Evolutionary conservation across 2,329 filamentous ascomycete species (phyloP).

Genomic region (Stagonosporopsis vannaccii): DNA sequence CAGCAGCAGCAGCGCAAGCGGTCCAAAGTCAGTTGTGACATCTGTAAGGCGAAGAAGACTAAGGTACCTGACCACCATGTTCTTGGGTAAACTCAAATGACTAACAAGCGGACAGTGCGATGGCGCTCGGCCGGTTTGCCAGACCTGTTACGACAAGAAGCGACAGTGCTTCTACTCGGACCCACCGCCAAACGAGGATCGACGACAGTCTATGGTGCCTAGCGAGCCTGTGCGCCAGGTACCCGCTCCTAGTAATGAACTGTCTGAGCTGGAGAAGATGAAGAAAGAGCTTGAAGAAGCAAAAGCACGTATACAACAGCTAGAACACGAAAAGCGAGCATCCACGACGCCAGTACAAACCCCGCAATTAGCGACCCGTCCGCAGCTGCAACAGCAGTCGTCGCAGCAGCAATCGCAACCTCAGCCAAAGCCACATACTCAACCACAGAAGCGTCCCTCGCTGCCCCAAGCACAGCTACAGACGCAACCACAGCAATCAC

Average conservation of each 20-base stretch:
- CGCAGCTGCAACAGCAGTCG: conserved; percentile 28
- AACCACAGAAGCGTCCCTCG: conserved; percentile 4
- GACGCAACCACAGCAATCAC: conserved; percentile 26
- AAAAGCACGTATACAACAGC: conserved; percentile 44
- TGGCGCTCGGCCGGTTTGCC: conserved; percentile 42
- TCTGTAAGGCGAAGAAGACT: conserved; percentile 48
- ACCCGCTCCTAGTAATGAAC: conserved; percentile 28
- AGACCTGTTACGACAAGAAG: conserved; percentile 46
- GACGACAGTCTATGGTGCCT: conserved; percentile 20
- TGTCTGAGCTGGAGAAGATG: conserved; percentile 45
- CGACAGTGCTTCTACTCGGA: conserved; percentile 45
- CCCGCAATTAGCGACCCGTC: conserved; percentile 27
- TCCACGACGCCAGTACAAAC: conserved; percentile 39
- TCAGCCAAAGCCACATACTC: conserved; percentile 1
- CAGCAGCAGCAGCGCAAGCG: conserved; percentile 26
- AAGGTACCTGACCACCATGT: conserved; percentile 33
- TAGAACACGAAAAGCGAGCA: conserved; percentile 42
- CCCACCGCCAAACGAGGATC: conserved; percentile 25
- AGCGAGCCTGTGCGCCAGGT: conserved; percentile 26
- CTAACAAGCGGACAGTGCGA: conserved; percentile 42
- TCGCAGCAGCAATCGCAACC: conserved; percentile 26
- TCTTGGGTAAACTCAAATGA: neutral
- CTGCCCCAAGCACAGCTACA: conserved; percentile 17
- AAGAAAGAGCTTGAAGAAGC: conserved; percentile 47
- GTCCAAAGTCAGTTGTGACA: conserved; percentile 44